Percentiles rank a stretch among this genome's conserved stretches.
Evolutionary conservation across 169 alveolate species (phyloP).

Genomic region (Perkinsus olseni): DNA sequence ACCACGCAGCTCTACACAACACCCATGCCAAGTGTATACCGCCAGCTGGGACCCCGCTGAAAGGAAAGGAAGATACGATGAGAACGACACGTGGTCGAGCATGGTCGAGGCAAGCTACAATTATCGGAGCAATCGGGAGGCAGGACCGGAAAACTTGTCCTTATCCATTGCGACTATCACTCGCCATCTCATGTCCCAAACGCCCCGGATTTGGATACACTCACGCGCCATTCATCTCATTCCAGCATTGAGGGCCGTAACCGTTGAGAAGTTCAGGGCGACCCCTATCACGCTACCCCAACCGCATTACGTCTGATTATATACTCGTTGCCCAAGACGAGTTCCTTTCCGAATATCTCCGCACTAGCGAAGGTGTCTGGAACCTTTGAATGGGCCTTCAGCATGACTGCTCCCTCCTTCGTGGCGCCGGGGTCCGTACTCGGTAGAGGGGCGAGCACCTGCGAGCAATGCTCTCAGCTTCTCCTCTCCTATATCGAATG

Average conservation of each 20-base stretch:
- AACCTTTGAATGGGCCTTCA: not conserved
- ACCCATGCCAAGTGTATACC: conserved; percentile 37
- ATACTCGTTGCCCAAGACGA: not conserved
- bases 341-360: not conserved
- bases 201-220: too few species aligned
- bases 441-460: not conserved
- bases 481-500: too few species aligned
- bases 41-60: not conserved
- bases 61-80: not conserved
- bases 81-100: too few species aligned
- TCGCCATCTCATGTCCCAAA: too few species aligned
- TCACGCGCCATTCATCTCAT: too few species aligned
- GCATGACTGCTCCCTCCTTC: not conserved
- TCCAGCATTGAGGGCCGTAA: too few species aligned
- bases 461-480: not conserved
- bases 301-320: not conserved
- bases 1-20: conserved; percentile 29
- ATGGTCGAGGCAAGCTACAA: too few species aligned
- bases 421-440: not conserved
- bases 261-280: too few species aligned
- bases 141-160: too few species aligned
- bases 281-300: not conserved
- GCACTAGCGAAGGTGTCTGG: not conserved
- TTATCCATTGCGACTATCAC: too few species aligned
- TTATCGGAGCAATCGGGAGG: too few species aligned